Conservation (phyloP, 805 yeast species). For the Teunomyces stri region DNA sequence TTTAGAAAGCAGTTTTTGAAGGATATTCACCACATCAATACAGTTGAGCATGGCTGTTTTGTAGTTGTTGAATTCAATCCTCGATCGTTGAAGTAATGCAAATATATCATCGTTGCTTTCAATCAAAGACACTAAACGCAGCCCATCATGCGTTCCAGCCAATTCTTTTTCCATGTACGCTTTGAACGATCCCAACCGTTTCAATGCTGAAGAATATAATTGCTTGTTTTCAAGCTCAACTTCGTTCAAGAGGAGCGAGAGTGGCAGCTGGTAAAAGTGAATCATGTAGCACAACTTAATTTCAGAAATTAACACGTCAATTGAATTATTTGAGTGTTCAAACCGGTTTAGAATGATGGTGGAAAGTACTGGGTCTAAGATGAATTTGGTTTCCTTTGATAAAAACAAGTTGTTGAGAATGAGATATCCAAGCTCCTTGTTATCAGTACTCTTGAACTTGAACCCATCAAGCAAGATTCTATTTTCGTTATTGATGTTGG, state of each 20-base stretch:
- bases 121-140: neutral
- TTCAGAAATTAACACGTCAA: conserved; percentile 37
- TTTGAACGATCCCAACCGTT: conserved; percentile 38
- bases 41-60: conserved; percentile 25
- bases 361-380: conserved; percentile 23
- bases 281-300: conserved; percentile 38
- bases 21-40: conserved; percentile 18
- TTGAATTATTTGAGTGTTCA: conserved; percentile 38
- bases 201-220: conserved; percentile 22
- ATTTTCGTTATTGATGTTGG: conserved; percentile 29
- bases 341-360: conserved; percentile 33
- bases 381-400: conserved; percentile 16
- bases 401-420: conserved; percentile 34
- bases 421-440: conserved; percentile 30
- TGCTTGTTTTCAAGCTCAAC: conserved; percentile 6
- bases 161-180: conserved; percentile 24
- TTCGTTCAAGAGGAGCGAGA: conserved; percentile 20
- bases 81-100: conserved; percentile 16
- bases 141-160: neutral
- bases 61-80: conserved; percentile 20
- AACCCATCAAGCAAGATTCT: conserved; percentile 26
- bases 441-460: conserved; percentile 32
- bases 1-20: conserved; percentile 12
- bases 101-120: conserved; percentile 9
- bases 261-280: conserved; percentile 39